Conservation (phyloP, 2,329 filamentous ascomycete genomes). For the Microsporum canis region DNA sequence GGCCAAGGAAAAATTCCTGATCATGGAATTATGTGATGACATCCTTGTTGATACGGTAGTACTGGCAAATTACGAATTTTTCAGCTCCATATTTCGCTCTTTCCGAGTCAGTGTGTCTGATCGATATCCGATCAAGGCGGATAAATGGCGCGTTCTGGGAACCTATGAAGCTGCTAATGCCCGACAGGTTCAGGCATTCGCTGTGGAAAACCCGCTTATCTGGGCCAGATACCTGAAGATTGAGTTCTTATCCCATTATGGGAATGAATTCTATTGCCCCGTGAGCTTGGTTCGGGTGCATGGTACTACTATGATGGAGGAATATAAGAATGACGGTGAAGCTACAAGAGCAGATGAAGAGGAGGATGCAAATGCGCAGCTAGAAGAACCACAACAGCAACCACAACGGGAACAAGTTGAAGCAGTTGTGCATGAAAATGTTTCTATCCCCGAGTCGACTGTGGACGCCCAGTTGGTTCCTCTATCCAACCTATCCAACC, state of each 20-base stretch:
- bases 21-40: conserved; percentile 82
- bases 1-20: conserved; percentile 78
- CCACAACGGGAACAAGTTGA: conserved; percentile 8
- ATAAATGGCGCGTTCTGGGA: conserved; percentile 83
- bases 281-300: conserved; percentile 83
- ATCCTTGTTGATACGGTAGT: conserved; percentile 87
- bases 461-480: not conserved
- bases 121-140: conserved; percentile 80
- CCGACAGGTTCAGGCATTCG: conserved; percentile 84
- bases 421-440: not conserved
- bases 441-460: not conserved
- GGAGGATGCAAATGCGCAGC: conserved; percentile 46
- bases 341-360: conserved; percentile 46
- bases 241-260: conserved; percentile 87
- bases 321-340: conserved; percentile 80
- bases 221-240: conserved; percentile 90
- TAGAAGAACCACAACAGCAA: conserved; percentile 17
- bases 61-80: conserved; percentile 98
- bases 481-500: conserved; percentile 2
- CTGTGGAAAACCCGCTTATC: conserved; percentile 87
- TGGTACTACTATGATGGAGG: conserved; percentile 86
- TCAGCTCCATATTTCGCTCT: conserved; percentile 87
- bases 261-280: conserved; percentile 93
- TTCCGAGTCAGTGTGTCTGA: conserved; percentile 91
- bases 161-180: conserved; percentile 86